Conservation (phyloP, 2,329 filamentous ascomycete species). For the Lasiodiplodia gonubiensis region DNA sequence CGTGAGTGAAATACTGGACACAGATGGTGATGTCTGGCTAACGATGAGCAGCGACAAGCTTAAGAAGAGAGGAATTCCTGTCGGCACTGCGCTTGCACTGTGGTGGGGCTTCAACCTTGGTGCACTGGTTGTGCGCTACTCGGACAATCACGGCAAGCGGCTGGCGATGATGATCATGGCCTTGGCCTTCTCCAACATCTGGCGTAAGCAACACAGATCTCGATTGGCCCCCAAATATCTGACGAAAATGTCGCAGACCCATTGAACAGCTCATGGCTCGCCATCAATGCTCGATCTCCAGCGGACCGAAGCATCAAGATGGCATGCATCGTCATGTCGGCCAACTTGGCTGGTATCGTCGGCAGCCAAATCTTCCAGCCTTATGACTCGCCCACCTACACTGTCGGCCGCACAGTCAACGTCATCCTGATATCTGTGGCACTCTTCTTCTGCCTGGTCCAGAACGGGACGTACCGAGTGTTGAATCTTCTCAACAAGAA, state of each 20-base stretch:
- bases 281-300: conserved; percentile 32
- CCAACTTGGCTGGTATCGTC: conserved; percentile 33
- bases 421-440: conserved; percentile 26
- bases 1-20: not conserved
- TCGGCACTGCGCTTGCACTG: conserved; percentile 21
- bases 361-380: conserved; percentile 33
- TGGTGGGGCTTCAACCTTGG: conserved; percentile 29
- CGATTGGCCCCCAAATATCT: not conserved
- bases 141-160: conserved; percentile 3
- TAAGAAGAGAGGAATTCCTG: conserved; percentile 23
- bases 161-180: conserved; percentile 28
- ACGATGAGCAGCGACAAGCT: conserved; percentile 16
- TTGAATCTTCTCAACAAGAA: conserved; percentile 26
- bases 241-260: conserved; percentile 13
- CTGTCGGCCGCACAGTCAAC: conserved; percentile 31
- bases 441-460: conserved; percentile 26
- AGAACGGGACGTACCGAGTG: conserved; percentile 31
- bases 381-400: conserved; percentile 30
- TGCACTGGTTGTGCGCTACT: conserved; percentile 1
- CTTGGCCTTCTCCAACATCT: conserved; percentile 25
- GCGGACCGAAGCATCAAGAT: conserved; percentile 33
- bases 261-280: conserved; percentile 33
- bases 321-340: conserved; percentile 33
- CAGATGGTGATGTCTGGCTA: not conserved
- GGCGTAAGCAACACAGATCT: not conserved